Percentiles rank a stretch among this genome's conserved stretches.
Evolutionary conservation across 78 protist species (phyloP).

Genomic region (Mantamonas sphyraenae): DNA sequence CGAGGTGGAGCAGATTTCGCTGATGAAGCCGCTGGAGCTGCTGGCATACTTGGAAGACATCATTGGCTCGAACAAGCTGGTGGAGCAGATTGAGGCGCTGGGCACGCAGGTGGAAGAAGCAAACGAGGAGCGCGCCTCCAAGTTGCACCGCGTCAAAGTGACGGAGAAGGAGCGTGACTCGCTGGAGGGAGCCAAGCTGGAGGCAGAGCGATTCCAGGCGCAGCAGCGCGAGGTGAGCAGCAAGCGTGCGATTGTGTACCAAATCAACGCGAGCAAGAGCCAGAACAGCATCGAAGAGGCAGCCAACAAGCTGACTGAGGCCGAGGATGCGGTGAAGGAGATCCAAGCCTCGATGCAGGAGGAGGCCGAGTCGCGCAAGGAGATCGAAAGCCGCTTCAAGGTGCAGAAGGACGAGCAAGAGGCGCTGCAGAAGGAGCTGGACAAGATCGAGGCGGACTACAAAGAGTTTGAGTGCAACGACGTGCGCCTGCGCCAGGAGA

Average conservation of each 20-base stretch:
- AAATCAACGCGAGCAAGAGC: neutral
- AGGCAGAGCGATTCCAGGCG: slow-evolving; percentile 76
- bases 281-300: neutral
- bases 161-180: slow-evolving; percentile 43
- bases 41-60: slow-evolving; percentile 98
- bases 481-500: slow-evolving; percentile 23
- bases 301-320: too few relatives aligned
- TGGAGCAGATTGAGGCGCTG: slow-evolving; percentile 58
- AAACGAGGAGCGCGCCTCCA: slow-evolving; percentile 57
- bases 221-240: slow-evolving; percentile 31
- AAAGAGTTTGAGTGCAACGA: slow-evolving; percentile 26
- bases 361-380: slow-evolving; percentile 1
- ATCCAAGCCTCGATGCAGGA: neutral
- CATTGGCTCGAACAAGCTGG: slow-evolving; percentile 78
- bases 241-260: neutral
- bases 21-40: slow-evolving; percentile 99
- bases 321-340: slow-evolving; percentile 13
- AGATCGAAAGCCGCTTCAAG: neutral
- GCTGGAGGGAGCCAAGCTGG: slow-evolving; percentile 68
- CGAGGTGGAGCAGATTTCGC: slow-evolving; percentile 96
- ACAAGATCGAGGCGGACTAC: slow-evolving; percentile 20
- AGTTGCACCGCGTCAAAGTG: slow-evolving; percentile 47
- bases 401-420: slow-evolving; percentile 4
- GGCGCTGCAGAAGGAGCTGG: neutral
- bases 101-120: slow-evolving; percentile 48